Evolutionary conservation across 2,329 filamentous ascomycete genomes (phyloP).

Genomic region (Fusarium palustre): DNA sequence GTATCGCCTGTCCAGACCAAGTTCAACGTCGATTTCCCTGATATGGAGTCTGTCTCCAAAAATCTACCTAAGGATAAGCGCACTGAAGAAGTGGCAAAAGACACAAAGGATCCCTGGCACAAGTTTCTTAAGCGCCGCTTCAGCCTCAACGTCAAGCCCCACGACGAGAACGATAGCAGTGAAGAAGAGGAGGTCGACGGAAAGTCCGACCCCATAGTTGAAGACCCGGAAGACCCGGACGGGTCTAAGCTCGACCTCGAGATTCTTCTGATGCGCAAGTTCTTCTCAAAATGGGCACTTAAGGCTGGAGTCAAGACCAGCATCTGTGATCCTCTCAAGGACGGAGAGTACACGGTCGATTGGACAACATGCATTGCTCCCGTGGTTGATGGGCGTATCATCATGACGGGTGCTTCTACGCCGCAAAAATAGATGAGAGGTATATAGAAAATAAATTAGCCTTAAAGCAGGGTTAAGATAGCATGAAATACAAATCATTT

Average conservation of each 20-base stretch:
- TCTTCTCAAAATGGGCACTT: slow-evolving; percentile 79
- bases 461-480: background rate
- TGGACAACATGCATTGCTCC: slow-evolving; percentile 88
- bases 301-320: slow-evolving; percentile 70
- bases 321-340: slow-evolving; percentile 66
- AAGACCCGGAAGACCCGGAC: slow-evolving; percentile 52
- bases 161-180: slow-evolving; percentile 55
- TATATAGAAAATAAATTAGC: background rate
- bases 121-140: slow-evolving; percentile 53
- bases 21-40: slow-evolving; percentile 38
- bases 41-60: slow-evolving; percentile 40
- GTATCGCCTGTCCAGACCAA: slow-evolving; percentile 52
- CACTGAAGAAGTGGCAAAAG: slow-evolving; percentile 35
- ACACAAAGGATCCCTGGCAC: slow-evolving; percentile 51
- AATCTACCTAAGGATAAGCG: slow-evolving; percentile 37
- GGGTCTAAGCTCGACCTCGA: slow-evolving; percentile 64
- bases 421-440: slow-evolving; percentile 7
- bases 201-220: slow-evolving; percentile 24
- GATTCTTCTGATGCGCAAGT: slow-evolving; percentile 74
- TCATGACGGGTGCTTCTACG: slow-evolving; percentile 53
- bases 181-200: slow-evolving; percentile 55
- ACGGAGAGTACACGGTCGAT: slow-evolving; percentile 70
- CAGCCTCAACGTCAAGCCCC: slow-evolving; percentile 50
- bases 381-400: slow-evolving; percentile 80
- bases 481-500: background rate